Evolutionary conservation across 768 basidiomycete species (phyloP), one percentile per base, ranked within the genome.

Genomic region (Leucogyrophana mollusca): DNA sequence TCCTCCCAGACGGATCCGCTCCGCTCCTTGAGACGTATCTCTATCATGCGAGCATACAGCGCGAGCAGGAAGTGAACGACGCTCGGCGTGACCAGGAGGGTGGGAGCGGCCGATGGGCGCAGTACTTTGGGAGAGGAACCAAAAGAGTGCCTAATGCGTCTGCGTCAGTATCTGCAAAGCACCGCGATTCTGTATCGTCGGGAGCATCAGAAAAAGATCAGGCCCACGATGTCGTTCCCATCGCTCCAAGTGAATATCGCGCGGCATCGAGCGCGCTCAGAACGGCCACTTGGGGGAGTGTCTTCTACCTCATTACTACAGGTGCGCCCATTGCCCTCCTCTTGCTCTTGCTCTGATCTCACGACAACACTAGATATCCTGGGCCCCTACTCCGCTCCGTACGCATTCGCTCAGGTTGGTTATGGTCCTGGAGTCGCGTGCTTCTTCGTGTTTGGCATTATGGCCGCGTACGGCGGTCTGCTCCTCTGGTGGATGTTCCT

Each of bases 361-460:
- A 38, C 11, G 14, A 13, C n/a, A 17, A 38, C 20, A 4, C 11
- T 57, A 56, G 82, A 83, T 50, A 80, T 83, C 38, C 67, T 83
- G 10, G 82, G 82, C 5, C 82, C 80, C 1, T 81, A 79, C 62
- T 78, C 80, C 27, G 73, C 80, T 0, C 80, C 81, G 3, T 83
- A 54, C 38, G 76, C 81, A 2, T 80, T 83, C 36, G 67, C 77
- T 9, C 76, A 79, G 55, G 76, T 83, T 7, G 81, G 81, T n/a
- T 83, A 79, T 70, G 79, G 77, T 8, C 78, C 80, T 9, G 81
- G 80, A 58, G 61, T 55, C 48, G 64, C 46, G 4, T 58, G 58
- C 47, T 54, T 58, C 34, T 44, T 56, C 34, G 53, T 37, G 17
- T 52, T 57, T 5, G 62, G 58, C 41, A 8, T 68, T 0, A 68